Evolutionary conservation across 2,329 filamentous ascomycete genomes (phyloP), one percentile per base, ranked within the genome.

Genomic region (Chaetomium strumarium): DNA sequence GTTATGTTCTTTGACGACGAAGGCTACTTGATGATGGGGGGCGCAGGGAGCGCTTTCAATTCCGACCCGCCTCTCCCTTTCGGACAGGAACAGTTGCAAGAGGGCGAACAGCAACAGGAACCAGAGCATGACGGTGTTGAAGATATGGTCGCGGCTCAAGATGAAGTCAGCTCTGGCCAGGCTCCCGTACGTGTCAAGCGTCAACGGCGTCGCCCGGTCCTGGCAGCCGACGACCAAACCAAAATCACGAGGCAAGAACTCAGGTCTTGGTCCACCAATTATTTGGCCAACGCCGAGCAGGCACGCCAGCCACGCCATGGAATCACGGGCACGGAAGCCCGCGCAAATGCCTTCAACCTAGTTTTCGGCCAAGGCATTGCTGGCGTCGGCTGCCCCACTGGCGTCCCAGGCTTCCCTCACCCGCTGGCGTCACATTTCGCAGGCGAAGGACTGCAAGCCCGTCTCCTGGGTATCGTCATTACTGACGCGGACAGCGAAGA

Each of bases 241-340:
- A 64, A 67, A 16, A 29, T 79, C 10, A 61, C 70, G 10, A 61
- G 67, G 52, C 60, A 57, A 12, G 66, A 70, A 47, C 63, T 76
- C 44, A 69, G 66, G 50, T 50, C 56, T 5, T 79, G 75, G 76
- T 62, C 66, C 47, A 51, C 58, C 1, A 61, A 74, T 38, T 80
- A 80, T 51, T 54, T 72, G 8, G 56, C 65, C 11, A 85, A 83
- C 58, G 90, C 88, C 80, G 60, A 67, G 29, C 65, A 59, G 16
- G 58, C 56, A 11, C 53, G 51, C 43, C 50, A 68, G 67, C 48
- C 55, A 52, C 49, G 62, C 40, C 57, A 60, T 31, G 52, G 51
- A 8, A 61, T 63, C 33, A 67, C 67, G 0, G 43, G 53, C 11
- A 59, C 65, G 3, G 70, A 73, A 57, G 70, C 75, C n/a, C 73